Percentiles rank a stretch among this genome's conserved stretches.
Evolutionary conservation across 305 asterid species (phyloP).

Genomic region (Rubia peregrina): DNA sequence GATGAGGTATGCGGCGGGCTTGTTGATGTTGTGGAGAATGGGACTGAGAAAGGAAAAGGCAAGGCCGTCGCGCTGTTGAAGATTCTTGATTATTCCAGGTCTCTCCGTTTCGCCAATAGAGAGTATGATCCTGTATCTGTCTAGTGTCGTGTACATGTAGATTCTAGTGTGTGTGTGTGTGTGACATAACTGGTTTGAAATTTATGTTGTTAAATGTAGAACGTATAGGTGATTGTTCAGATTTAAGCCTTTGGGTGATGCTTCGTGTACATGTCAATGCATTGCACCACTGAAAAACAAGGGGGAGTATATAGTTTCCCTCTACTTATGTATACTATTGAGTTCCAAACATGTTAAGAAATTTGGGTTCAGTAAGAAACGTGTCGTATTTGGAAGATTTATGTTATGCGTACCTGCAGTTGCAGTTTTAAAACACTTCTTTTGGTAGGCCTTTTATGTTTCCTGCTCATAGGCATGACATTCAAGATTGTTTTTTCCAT

Average conservation of each 20-base stretch:
- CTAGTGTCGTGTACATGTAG: background rate
- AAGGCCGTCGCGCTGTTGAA: constrained; percentile 54
- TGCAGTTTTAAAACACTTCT: no score
- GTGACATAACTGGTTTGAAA: background rate
- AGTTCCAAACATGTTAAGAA: background rate
- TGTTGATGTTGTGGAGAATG: constrained; percentile 54
- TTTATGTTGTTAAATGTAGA: background rate
- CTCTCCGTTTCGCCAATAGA: constrained; percentile 2
- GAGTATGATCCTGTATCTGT: constrained; percentile 9
- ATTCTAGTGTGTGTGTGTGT: background rate
- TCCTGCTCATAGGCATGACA: background rate
- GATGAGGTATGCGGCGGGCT: constrained; percentile 77
- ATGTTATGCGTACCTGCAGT: background rate
- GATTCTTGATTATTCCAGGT: constrained; percentile 29
- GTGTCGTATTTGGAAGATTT: no score
- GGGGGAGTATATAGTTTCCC: background rate
- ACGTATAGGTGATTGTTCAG: background rate
- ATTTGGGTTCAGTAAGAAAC: background rate
- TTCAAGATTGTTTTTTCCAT: background rate
- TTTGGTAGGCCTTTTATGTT: background rate
- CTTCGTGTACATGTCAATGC: background rate
- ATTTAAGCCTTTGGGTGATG: background rate
- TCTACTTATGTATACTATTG: background rate
- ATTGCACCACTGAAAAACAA: background rate
- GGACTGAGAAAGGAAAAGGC: constrained; percentile 63